Conservation (phyloP, 108 stramenopile genomes). For the Stephanodiscus triporus region DNA sequence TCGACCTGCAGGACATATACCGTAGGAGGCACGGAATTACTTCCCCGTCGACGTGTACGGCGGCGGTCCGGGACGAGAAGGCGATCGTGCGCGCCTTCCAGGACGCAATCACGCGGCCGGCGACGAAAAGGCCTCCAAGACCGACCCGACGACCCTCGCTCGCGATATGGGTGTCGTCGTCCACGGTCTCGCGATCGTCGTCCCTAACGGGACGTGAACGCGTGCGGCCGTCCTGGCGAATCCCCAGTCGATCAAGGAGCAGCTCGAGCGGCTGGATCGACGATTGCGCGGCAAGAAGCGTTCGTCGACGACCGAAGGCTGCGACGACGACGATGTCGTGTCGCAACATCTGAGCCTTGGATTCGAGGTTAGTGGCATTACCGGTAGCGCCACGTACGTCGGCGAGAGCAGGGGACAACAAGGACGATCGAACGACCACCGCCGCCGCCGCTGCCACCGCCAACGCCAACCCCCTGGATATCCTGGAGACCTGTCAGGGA, state of each 20-base stretch:
- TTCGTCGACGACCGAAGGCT: not conserved
- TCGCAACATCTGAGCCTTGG: constrained; percentile 45
- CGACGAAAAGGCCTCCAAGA: constrained; percentile 28
- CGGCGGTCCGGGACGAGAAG: constrained; percentile 64
- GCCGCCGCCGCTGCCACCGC: not conserved
- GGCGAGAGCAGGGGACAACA: constrained; percentile 31
- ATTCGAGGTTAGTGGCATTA: constrained; percentile 37
- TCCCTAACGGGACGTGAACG: constrained; percentile 44
- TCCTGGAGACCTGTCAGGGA: constrained; percentile 53
- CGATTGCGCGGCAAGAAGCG: not conserved
- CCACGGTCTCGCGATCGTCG: no score
- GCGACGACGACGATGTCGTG: constrained; percentile 41
- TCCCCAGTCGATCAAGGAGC: constrained; percentile 39
- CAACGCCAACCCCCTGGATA: constrained; percentile 36
- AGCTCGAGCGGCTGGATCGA: constrained; percentile 4
- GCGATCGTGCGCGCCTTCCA: constrained; percentile 73
- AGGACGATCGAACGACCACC: not conserved
- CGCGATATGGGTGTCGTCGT: constrained; percentile 10
- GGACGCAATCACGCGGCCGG: constrained; percentile 55
- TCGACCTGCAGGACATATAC: constrained; percentile 72
- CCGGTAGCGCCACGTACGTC: constrained; percentile 31
- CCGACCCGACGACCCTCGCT: no score
- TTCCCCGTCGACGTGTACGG: constrained; percentile 83
- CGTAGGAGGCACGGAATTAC: constrained; percentile 58
- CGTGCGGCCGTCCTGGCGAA: constrained; percentile 37